Conservation (phyloP, 768 basidiomycete species). For the Russula olivacea region DNA sequence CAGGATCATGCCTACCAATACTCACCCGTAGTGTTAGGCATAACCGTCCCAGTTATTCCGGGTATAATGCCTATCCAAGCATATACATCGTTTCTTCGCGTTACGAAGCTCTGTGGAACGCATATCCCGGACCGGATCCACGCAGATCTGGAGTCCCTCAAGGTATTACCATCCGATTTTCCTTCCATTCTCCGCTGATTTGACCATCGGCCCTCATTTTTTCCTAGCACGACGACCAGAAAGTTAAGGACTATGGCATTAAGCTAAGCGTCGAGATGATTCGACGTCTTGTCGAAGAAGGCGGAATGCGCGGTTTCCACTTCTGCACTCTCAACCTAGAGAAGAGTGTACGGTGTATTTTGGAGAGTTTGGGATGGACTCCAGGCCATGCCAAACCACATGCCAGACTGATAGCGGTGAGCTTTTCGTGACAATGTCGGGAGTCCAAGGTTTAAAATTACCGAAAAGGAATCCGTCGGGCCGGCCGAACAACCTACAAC, state of each 20-base stretch:
- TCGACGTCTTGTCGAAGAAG: conserved; percentile 46
- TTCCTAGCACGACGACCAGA: conserved; percentile 80
- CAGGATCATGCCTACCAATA: background rate
- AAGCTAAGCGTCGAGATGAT: conserved; percentile 80
- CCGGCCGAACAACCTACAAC: conserved; percentile 27
- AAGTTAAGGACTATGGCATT: conserved; percentile 94
- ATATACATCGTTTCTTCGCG: conserved; percentile 84
- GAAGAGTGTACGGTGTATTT: conserved; percentile 82
- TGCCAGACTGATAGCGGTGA: conserved; percentile 68
- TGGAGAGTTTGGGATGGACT: conserved; percentile 77
- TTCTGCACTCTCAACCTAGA: conserved; percentile 97
- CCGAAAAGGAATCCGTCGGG: conserved; percentile 30
- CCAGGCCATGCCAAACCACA: conserved; percentile 33
- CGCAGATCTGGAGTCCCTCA: conserved; percentile 64
- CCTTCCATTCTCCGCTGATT: background rate
- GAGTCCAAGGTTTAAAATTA: background rate
- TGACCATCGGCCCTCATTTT: background rate
- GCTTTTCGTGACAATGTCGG: conserved; percentile 8
- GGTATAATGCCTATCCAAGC: conserved; percentile 99
- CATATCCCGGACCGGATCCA: conserved; percentile 64
- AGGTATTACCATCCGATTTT: conserved; percentile 42
- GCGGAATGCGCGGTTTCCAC: conserved; percentile 70
- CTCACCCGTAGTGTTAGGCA: conserved; percentile 47
- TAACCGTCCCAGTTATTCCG: conserved; percentile 85
- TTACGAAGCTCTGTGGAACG: conserved; percentile 84